Base-by-base conservation (phyloP, 2,329 filamentous ascomycete genomes). In the Colletotrichum tabaci region DNA sequence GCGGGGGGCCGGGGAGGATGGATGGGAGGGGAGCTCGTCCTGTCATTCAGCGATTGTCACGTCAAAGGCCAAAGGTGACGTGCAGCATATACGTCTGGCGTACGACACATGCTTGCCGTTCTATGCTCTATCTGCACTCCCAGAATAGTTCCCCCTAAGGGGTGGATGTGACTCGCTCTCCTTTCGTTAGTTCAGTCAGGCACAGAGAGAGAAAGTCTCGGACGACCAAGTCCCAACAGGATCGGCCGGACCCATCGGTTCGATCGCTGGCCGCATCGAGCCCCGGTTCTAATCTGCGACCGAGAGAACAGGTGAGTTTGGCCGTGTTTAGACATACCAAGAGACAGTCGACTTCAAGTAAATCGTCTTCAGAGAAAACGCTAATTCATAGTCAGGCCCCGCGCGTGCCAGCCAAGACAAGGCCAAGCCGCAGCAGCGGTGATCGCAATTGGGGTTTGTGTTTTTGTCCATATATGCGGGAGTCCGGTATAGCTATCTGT, bases 331-430 rank as follows among this genome's bases (percentile, higher is more conserved):
- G 12, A 23, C 67, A 26, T 26, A 26, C 26, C 61, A 69, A 66
- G 66, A 46, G 16, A 42, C 21, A 16, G 46, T n/a, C 18, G 4
- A 38, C 66, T 42, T 70, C 63, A 57, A 35, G 61, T 70, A 66
- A 61, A 71, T n/a, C 10, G 13, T 12, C 8, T 2, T 30, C 9
- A 6, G n/a, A 23, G 23, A 55, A 69, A 61, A 61, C 61, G 50
- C 26, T 38, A 42, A 13, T 47, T 5, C 16, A 26, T 50, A 61
- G 55, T 35, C 35, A 35, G 26, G 12, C 42, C 46, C 21, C 46
- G 63, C 26, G 5, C 44, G 26, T 26, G 26, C 26, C 38, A 23
- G 65, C 65, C 68, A 71, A 68, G 68, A 23, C 44, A 5, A 30
- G 23, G 68, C 68, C 58, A 68, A 71, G 58, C 16, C 40, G 38